Conservation (phyloP, 148 eudicot species). For the Dianthus caryophyllus region DNA sequence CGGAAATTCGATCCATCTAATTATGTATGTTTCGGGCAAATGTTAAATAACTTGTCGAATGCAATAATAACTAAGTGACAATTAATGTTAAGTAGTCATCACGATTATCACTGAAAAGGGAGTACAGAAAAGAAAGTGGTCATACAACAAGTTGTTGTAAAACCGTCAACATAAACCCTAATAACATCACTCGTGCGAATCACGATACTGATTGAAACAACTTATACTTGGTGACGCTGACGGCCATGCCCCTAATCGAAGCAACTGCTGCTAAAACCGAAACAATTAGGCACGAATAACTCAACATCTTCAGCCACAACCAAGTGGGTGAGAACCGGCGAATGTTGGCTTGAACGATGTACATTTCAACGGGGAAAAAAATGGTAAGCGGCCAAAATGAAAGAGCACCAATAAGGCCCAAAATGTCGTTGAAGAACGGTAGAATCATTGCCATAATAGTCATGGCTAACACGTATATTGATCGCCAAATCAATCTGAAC, state of each 20-base stretch:
- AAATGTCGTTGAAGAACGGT: slow-evolving; percentile 56
- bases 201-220: slow-evolving; percentile 7
- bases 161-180: no score
- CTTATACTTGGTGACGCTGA: neutral
- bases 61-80: no score
- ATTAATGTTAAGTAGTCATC: no score
- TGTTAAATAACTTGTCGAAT: no score
- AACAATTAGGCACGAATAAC: slow-evolving; percentile 5
- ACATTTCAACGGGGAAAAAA: slow-evolving; percentile 52
- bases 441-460: slow-evolving; percentile 40
- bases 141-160: no score
- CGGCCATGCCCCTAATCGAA: slow-evolving; percentile 11
- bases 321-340: slow-evolving; percentile 11
- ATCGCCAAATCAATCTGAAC: slow-evolving; percentile 49
- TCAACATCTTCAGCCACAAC: slow-evolving; percentile 7
- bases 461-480: slow-evolving; percentile 34
- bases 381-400: slow-evolving; percentile 61
- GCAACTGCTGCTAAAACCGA: slow-evolving; percentile 9
- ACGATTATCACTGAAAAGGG: no score
- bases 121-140: no score
- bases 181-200: no score
- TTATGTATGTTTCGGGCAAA: no score
- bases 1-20: no score
- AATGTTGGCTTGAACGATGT: slow-evolving; percentile 9
- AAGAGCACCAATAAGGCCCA: slow-evolving; percentile 51